Evolutionary conservation across 2,329 filamentous ascomycete genomes (phyloP).

Genomic region (Colletotrichum costaricense): DNA sequence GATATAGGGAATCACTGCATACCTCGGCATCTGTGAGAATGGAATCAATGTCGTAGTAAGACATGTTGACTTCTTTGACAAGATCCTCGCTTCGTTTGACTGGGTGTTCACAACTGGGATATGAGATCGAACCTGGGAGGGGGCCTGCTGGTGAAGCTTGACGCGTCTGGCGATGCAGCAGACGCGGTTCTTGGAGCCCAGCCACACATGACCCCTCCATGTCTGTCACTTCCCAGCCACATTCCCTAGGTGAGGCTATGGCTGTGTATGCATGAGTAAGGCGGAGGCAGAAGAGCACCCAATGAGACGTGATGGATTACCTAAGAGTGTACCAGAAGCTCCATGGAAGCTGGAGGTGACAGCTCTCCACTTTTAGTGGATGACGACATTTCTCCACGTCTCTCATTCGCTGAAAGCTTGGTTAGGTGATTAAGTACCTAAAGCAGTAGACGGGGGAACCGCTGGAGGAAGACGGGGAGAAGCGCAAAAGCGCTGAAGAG

Average conservation of each 20-base stretch:
- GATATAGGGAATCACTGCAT: constrained; percentile 37
- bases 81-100: background rate
- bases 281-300: background rate
- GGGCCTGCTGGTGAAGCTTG: background rate
- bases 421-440: background rate
- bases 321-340: background rate
- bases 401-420: constrained; percentile 29
- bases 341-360: background rate
- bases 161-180: background rate
- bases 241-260: background rate
- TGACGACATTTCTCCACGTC: constrained; percentile 27
- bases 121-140: background rate
- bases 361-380: constrained; percentile 26
- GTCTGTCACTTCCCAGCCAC: background rate
- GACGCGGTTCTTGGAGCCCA: background rate
- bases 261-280: background rate
- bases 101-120: background rate
- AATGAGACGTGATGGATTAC: constrained; percentile 7
- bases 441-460: background rate
- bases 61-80: constrained; percentile 53
- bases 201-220: background rate
- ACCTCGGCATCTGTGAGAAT: constrained; percentile 89
- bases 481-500: constrained; percentile 3
- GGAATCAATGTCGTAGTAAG: constrained; percentile 87
- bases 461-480: constrained; percentile 3